These are phyloP conservation scores for Solanum neorickii DNA, from an alignment of 257 asterid genomes.

Conservation along the genomic window DNA sequence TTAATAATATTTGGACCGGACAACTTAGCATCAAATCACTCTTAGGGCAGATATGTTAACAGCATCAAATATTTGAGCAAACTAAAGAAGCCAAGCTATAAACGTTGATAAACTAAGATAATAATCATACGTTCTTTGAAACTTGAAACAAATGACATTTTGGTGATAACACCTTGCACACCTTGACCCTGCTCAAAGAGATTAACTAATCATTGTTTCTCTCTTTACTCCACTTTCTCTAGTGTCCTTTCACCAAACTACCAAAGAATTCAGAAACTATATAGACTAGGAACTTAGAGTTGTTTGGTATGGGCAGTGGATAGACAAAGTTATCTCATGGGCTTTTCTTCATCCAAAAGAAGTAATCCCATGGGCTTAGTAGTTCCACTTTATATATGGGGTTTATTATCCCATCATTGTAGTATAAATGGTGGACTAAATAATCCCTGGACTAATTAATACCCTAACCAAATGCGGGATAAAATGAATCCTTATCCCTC, in stretches of 20 bases:
- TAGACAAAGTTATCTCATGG: not conserved
- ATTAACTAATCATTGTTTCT: not conserved
- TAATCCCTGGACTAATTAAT: not conserved
- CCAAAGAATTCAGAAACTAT: not conserved
- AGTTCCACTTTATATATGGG: not conserved
- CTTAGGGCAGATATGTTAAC: not conserved
- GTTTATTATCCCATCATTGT: not conserved
- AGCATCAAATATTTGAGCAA: not conserved
- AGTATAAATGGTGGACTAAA: not conserved
- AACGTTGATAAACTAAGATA: not conserved
- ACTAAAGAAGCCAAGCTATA: not conserved
- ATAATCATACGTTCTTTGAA: not conserved
- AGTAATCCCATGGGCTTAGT: not conserved
- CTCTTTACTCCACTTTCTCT: not conserved
- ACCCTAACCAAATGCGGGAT: not conserved
- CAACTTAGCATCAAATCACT: not conserved
- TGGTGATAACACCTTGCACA: not conserved
- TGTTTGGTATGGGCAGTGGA: not conserved
- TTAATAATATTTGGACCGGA: not conserved
- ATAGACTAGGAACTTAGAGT: not conserved
- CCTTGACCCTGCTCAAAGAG: not conserved
- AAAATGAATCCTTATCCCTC: not conserved
- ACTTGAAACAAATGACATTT: not conserved
- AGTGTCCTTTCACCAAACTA: not conserved
- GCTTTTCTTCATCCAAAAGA: too few species aligned